These are phyloP conservation scores for Cytospora piceicola DNA, from an alignment of 2,329 filamentous ascomycete species.

Conservation along the genomic window DNA sequence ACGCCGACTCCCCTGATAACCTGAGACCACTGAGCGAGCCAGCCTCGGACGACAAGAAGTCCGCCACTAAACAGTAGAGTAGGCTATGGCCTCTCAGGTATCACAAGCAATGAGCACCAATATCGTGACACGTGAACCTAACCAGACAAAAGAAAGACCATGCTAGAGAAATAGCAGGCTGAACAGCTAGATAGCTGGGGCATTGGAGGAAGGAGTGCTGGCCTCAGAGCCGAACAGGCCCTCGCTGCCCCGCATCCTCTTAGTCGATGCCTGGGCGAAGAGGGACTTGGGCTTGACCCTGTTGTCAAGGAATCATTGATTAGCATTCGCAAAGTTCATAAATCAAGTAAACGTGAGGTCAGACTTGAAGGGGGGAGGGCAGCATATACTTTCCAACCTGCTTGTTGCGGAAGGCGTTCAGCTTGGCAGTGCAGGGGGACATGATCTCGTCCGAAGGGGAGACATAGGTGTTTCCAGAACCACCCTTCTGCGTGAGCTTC, in stretches of 20 bases:
- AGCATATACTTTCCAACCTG: constrained; percentile 72
- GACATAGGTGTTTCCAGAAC: constrained; percentile 56
- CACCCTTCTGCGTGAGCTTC: constrained; percentile 15
- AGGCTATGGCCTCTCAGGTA: constrained; percentile 3
- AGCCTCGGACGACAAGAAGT: neutral
- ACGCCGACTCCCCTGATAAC: constrained; percentile 28
- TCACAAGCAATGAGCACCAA: constrained; percentile 5
- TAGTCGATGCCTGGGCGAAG: constrained; percentile 67
- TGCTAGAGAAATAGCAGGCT: neutral
- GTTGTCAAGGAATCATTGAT: constrained; percentile 12
- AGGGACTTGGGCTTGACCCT: constrained; percentile 70
- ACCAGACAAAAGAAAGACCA: constrained; percentile 13
- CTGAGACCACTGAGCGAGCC: constrained; percentile 17
- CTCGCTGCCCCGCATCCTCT: constrained; percentile 58
- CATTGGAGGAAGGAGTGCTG: constrained; percentile 22
- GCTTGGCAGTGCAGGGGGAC: constrained; percentile 83
- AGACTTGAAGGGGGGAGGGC: neutral
- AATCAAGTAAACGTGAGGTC: neutral
- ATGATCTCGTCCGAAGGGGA: constrained; percentile 89
- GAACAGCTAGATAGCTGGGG: constrained; percentile 1
- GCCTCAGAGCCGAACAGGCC: constrained; percentile 43
- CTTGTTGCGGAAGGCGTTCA: constrained; percentile 79
- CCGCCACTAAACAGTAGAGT: constrained; percentile 6
- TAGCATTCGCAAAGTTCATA: neutral
- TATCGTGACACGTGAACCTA: constrained; percentile 2